Evolutionary conservation across 2,329 filamentous ascomycete genomes (phyloP), one percentile per base, ranked within the genome.

Genomic region (Juglanconis juglandina): DNA sequence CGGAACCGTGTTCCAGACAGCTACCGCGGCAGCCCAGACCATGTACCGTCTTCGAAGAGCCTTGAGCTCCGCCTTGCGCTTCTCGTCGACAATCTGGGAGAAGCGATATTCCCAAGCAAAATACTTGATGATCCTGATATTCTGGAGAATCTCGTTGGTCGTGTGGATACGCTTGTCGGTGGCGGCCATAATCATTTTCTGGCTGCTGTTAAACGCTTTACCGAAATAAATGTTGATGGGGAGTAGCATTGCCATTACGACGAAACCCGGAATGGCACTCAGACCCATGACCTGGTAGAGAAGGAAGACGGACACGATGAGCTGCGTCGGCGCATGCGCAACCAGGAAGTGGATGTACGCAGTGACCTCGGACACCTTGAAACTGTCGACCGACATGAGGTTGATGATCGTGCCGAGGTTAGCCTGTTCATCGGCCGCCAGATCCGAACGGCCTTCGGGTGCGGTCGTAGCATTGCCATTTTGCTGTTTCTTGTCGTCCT

Each of bases 401-500:
- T 98, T 99, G 79, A 99, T 99, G 69, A 99, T 97, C n/a, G 95
- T 96, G 64, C 96, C 95, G 54, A 96, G 83, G 63, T 95, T 97
- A 44, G 92, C 94, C 76, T 96, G 92, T 60, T 89, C 84, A 63
- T 92, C 88, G 17, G 77, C 70, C 2, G 67, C 67, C 17, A 32
- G 3, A 56, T 77, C 73, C 57, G 46, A 24, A 44, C 24, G 48
- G 2, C 39, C 33, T 42, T 34, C 59, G n/a, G 44, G 37, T 7
- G 49, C 32, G 33, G 46, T 7, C 3, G 71, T 66, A 9, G 66
- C 50, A 30, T 66, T 52, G 52, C 73, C 70, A 37, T 75, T 68
- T 59, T 79, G 74, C 63, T 79, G 78, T 58, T 79, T 78, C 60
- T 81, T 73, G 2, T 73, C 75, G 68, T 82, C 82, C 70, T 86